Base-by-base conservation (phyloP, 2,329 filamentous ascomycete genomes). In the Cadophora luteo-olivacea region DNA sequence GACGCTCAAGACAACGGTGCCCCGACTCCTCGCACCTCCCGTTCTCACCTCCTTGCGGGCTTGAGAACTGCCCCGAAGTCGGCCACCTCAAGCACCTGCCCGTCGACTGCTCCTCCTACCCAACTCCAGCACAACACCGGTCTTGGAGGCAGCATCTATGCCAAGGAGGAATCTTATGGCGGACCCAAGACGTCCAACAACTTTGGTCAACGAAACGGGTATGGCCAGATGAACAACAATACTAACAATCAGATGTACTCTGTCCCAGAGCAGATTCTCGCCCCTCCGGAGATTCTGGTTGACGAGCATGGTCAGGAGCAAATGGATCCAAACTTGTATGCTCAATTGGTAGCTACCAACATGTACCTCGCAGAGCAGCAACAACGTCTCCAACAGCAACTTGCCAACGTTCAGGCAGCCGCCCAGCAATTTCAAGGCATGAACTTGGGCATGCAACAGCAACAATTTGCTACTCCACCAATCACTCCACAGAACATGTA, bases 41-140 rank as follows among this genome's bases (percentile, higher is more conserved):
- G 96, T 73, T 97, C 94, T 72, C 96, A 99, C 78, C 87, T 99
- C 72, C 89, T 99, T 77, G 95, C 95, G 70, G 95, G 95, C 67
- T 86, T 99, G 70, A 90, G 96, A 78, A 99, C 96, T 71, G 94
- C 94, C 62, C 96, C 96, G 48, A 97, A 97, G 85, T 94, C 92
- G 61, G 86, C 89, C 36, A 87, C 86, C n/a, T 88, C 90, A 24
- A 87, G 90, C 49, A 90, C 89, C 57, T 92, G 93, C 73, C 90
- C 91, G 75, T 85, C 87, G 52, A 88, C 87, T 71, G 85, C 87
- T 76, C 87, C 88, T 68, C 87, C 87, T 71, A 83, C 85, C 69
- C 87, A 89, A 78, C 77, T 81, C 52, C 77, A 82, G 51, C 76
- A 78, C 66, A 76, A 76, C 55, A 70, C 65, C 48, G 76, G 72